Evolutionary conservation across 257 asterid species (phyloP).

Genomic region (Solanum corneliomulleri): DNA sequence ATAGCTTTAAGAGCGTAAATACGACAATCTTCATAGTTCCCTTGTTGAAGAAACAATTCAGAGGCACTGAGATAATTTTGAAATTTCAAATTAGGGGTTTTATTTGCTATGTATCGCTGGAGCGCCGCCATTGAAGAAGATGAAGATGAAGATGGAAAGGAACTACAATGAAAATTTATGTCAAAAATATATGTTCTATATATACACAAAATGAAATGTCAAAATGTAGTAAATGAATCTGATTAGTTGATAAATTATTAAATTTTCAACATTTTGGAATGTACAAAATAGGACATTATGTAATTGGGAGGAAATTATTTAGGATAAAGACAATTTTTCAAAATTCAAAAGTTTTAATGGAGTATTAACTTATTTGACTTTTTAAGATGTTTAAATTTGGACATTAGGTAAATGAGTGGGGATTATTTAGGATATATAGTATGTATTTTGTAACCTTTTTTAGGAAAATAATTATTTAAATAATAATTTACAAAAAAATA

Average conservation of each 20-base stretch:
- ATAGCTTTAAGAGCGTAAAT: constrained; percentile 28
- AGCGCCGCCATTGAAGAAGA: neutral
- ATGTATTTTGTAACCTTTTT: neutral
- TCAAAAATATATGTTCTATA: neutral
- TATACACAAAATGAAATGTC: neutral
- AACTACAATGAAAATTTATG: neutral
- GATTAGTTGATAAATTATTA: neutral
- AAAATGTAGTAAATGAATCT: neutral
- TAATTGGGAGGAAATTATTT: neutral
- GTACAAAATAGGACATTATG: neutral
- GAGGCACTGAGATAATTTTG: neutral
- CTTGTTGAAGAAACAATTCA: neutral
- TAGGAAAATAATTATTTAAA: neutral
- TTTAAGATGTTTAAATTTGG: neutral
- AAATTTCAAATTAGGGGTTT: neutral
- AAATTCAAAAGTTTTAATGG: too few species aligned
- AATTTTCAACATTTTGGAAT: neutral
- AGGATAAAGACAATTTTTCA: neutral
- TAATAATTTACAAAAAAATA: neutral
- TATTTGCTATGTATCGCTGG: neutral
- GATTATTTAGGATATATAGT: neutral
- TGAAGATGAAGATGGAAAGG: neutral
- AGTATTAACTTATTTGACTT: neutral
- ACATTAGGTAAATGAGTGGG: neutral
- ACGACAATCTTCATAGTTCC: constrained; percentile 26